Conservation (phyloP, 2,329 filamentous ascomycete species). For the Microdochium trichocladiopsis region DNA sequence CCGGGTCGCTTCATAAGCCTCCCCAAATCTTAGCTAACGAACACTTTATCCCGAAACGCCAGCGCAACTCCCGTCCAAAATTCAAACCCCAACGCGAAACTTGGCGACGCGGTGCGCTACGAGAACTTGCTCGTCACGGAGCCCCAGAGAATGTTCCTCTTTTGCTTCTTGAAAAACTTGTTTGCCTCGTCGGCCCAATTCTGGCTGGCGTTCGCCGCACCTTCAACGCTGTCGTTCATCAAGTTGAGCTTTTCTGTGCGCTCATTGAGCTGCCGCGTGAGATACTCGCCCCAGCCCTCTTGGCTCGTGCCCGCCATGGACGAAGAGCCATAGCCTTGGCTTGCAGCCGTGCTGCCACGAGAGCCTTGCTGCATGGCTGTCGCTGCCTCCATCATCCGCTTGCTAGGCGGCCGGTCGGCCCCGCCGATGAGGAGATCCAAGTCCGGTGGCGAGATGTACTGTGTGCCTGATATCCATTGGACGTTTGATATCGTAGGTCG, state of each 20-base stretch:
- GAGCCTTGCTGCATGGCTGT: slow-evolving; percentile 64
- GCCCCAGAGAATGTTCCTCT: slow-evolving; percentile 74
- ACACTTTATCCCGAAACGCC: too few relatives aligned
- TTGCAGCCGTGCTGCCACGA: slow-evolving; percentile 24
- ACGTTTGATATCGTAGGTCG: slow-evolving; percentile 91
- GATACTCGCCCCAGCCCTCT: slow-evolving; percentile 71
- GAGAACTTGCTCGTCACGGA: slow-evolving; percentile 54
- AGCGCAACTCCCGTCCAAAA: too few relatives aligned
- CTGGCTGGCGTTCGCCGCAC: slow-evolving; percentile 70
- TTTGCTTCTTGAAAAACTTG: slow-evolving; percentile 82
- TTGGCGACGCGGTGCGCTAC: slow-evolving; percentile 5
- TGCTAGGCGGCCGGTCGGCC: slow-evolving; percentile 78
- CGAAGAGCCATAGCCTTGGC: slow-evolving; percentile 24
- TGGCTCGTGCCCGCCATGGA: slow-evolving; percentile 27
- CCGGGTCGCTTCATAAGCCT: too few relatives aligned
- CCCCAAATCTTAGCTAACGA: too few relatives aligned
- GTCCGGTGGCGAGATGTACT: slow-evolving; percentile 80
- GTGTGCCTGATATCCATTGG: slow-evolving; percentile 94
- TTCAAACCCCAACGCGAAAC: too few relatives aligned
- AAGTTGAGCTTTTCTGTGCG: slow-evolving; percentile 80
- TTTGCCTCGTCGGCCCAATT: slow-evolving; percentile 83
- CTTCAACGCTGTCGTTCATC: slow-evolving; percentile 79
- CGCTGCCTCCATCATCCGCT: slow-evolving; percentile 77
- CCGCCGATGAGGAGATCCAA: slow-evolving; percentile 89
- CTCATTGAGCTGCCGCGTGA: slow-evolving; percentile 82